A percentile compares a stretch with the other conserved stretches of the same genome.
Conservation (phyloP, 2,329 filamentous ascomycete genomes). For the Zymoseptoria crescenta region DNA sequence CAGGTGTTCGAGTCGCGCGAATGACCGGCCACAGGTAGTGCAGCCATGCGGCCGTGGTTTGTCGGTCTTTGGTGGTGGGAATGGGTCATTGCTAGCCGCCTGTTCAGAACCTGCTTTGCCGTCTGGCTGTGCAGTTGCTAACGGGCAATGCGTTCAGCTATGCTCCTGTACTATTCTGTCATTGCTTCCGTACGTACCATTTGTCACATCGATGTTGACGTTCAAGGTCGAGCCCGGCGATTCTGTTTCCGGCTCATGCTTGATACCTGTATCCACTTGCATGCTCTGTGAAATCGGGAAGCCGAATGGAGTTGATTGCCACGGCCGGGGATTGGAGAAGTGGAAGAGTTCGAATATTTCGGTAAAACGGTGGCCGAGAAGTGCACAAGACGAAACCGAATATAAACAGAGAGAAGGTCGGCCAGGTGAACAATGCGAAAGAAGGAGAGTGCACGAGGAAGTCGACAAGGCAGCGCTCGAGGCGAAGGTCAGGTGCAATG, state of each 20-base stretch:
- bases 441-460: not conserved
- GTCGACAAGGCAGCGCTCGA: not conserved
- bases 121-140: constrained; percentile 7
- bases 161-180: not conserved
- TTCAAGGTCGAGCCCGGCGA: constrained; percentile 16
- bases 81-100: constrained; percentile 31
- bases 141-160: not conserved
- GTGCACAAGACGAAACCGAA: not conserved
- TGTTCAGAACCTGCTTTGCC: constrained; percentile 4
- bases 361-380: not conserved
- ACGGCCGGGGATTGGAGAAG: not conserved
- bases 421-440: not conserved
- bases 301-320: not conserved
- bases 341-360: not conserved
- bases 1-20: constrained; percentile 88
- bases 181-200: constrained; percentile 11
- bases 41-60: constrained; percentile 95
- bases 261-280: constrained; percentile 19
- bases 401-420: not conserved
- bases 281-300: constrained; percentile 14
- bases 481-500: not conserved
- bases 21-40: constrained; percentile 81
- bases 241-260: constrained; percentile 20
- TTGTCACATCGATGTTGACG: constrained; percentile 8
- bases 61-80: constrained; percentile 87